A percentile compares a stretch with the other conserved stretches of the same genome.
phyloP scores from a whole-genome alignment of 1,284 basidiomycete species.

The Mycosarcoma maydis region DNA sequence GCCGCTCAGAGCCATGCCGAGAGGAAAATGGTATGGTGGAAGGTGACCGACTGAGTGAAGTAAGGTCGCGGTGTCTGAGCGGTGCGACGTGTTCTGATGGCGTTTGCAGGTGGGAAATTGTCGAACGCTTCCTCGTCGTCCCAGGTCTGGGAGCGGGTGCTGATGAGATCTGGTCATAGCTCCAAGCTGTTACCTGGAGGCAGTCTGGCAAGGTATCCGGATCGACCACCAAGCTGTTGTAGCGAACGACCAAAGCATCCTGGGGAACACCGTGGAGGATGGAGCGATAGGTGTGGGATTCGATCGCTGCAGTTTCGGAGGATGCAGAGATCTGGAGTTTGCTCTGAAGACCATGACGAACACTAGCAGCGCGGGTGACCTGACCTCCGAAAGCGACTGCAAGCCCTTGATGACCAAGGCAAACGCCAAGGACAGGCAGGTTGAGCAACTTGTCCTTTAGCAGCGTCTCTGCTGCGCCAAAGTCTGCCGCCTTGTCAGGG shows the following conservation, averaged over 20 bases:
- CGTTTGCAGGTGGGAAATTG: background rate
- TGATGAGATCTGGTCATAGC: conserved; percentile 35
- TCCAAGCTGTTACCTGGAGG: conserved; percentile 69
- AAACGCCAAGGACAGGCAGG: conserved; percentile 84
- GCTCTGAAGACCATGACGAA: conserved; percentile 57
- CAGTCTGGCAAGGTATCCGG: conserved; percentile 67
- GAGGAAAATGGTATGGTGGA: conserved; percentile 29
- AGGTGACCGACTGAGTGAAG: conserved; percentile 26
- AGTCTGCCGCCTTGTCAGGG: conserved; percentile 53
- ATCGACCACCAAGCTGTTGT: conserved; percentile 73
- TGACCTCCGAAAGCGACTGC: conserved; percentile 79
- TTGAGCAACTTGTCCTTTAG: conserved; percentile 53
- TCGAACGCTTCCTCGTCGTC: conserved; percentile 7
- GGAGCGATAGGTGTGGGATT: conserved; percentile 67
- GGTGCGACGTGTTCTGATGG: conserved; percentile 7
- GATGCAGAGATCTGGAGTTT: conserved; percentile 22
- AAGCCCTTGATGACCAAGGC: conserved; percentile 90
- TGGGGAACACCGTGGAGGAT: conserved; percentile 74
- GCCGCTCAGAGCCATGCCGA: conserved; percentile 22
- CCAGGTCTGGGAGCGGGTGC: conserved; percentile 35
- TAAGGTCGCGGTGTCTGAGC: conserved; percentile 29
- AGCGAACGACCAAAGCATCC: conserved; percentile 80
- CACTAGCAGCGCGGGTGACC: conserved; percentile 36
- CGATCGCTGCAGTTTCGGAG: background rate
- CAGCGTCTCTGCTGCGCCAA: conserved; percentile 54